Evolutionary conservation across 345 rosid species (phyloP), one percentile per base, ranked within the genome.

Genomic region (Citrus sp.): DNA sequence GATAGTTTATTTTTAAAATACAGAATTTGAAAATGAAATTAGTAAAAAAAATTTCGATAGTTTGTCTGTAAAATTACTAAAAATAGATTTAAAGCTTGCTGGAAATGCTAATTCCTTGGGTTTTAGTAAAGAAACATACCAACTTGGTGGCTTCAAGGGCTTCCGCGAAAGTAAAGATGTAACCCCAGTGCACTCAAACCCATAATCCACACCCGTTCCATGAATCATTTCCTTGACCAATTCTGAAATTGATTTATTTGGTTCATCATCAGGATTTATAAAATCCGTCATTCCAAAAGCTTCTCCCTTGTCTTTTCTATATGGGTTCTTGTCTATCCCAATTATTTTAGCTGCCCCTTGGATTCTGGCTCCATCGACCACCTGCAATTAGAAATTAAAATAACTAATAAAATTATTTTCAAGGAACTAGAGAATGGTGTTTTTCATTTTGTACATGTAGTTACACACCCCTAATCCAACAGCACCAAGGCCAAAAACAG

Each of bases 401-500:
- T 54, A 54, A 16, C 51, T 13, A 13, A 0, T 46, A 46, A 46
- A 13, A 46, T 13, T 46, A 46, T 46, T 46, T 46, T 46, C 51
- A 46, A 46, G 16, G 14, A 46, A 13, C 18, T 46, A 46, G 18
- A 46, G 5, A 13, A 42, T 32, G 18, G 3, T 46, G 51, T 46
- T 13, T 46, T 1, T 46, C 51, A 46, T 12, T 46, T 46, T 46
- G 5, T 1, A 13, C 51, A 46, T 3, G 18, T 13, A 46, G 61
- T 13, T 25, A 70, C 73, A 18, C 82, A 89, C 94, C 80, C 94
- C 94, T 27, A 91, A 86, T n/a, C 94, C 94, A 61, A 91, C 95
- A 13, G 90, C 88, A 70, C 95, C 98, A 46, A 93, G 88, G 67
- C 95, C 98, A 19, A 93, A 81, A 69, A 93, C 86, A 71, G 89